Conservation (phyloP, 139 green algal genomes). For the Medakamo hakoo region DNA sequence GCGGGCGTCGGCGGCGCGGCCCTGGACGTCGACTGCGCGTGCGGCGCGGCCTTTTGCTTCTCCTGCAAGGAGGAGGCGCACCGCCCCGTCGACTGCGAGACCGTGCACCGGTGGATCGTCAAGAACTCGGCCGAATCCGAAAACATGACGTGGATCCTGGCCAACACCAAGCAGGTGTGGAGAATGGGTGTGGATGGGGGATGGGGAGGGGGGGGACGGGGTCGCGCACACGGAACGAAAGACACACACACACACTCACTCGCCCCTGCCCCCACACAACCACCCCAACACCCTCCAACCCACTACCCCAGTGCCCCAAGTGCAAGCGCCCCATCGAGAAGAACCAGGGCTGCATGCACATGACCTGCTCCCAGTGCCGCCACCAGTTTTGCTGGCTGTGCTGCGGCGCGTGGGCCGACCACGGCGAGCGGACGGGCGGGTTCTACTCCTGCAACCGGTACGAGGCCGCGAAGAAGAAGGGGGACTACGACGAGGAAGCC, state of each 20-base stretch:
- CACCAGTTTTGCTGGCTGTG: slow-evolving; percentile 56
- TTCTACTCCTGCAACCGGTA: slow-evolving; percentile 97
- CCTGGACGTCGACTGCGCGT: slow-evolving; percentile 52
- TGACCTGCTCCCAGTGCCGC: slow-evolving; percentile 57
- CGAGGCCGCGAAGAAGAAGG: slow-evolving; percentile 54
- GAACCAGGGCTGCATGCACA: slow-evolving; percentile 82
- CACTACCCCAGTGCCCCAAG: slow-evolving; percentile 4
- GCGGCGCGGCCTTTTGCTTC: slow-evolving; percentile 54
- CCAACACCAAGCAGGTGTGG: slow-evolving; percentile 72
- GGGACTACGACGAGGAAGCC: slow-evolving; percentile 70
- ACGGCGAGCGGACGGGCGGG: slow-evolving; percentile 88
- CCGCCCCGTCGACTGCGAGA: slow-evolving; percentile 50
- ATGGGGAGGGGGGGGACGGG: too few relatives aligned
- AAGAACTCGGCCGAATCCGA: slow-evolving; percentile 71
- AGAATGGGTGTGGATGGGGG: too few relatives aligned
- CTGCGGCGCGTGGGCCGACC: slow-evolving; percentile 65
- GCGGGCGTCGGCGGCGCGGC: slow-evolving; percentile 7
- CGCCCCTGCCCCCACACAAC: too few relatives aligned
- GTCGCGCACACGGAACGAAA: too few relatives aligned
- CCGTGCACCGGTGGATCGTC: slow-evolving; percentile 35
- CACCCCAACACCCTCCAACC: too few relatives aligned
- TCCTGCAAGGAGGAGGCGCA: slow-evolving; percentile 62
- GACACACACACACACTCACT: too few relatives aligned
- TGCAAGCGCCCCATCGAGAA: slow-evolving; percentile 75
- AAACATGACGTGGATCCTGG: slow-evolving; percentile 67